These are phyloP conservation scores for Pulveroboletus sp. DNA, from an alignment of 768 basidiomycete species.

Conservation along the genomic window DNA sequence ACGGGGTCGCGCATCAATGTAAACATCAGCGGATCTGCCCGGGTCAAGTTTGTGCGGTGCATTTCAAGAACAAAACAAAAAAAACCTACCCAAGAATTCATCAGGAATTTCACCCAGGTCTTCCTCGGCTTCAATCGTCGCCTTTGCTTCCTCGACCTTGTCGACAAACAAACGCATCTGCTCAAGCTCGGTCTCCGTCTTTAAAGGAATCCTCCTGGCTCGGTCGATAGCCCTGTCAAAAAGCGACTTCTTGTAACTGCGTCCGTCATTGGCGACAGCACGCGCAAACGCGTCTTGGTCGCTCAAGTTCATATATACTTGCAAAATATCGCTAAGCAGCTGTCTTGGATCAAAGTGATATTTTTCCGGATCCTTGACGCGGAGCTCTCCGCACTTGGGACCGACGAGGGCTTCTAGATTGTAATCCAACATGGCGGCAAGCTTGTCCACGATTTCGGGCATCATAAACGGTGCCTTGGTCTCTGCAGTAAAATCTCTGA, in stretches of 20 bases:
- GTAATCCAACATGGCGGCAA: constrained; percentile 96
- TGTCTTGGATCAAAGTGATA: constrained; percentile 84
- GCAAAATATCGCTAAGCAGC: constrained; percentile 81
- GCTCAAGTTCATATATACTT: constrained; percentile 88
- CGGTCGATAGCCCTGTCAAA: constrained; percentile 79
- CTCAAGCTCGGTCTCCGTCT: constrained; percentile 74
- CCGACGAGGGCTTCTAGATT: constrained; percentile 89
- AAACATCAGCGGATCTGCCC: constrained; percentile 81
- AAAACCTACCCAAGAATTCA: constrained; percentile 79
- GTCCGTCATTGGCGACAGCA: constrained; percentile 90
- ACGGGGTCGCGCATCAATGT: constrained; percentile 97
- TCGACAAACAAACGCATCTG: constrained; percentile 66
- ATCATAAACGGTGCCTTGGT: constrained; percentile 93
- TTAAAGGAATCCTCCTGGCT: constrained; percentile 59
- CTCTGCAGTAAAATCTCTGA: constrained; percentile 90
- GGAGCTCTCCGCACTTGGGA: constrained; percentile 82
- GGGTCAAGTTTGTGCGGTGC: background rate
- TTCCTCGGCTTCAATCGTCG: constrained; percentile 82
- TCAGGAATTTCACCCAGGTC: constrained; percentile 93
- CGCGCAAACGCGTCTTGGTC: constrained; percentile 74
- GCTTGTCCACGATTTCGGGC: constrained; percentile 90
- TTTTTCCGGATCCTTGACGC: constrained; percentile 82
- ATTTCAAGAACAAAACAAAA: constrained; percentile 3
- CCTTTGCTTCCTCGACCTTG: constrained; percentile 82
- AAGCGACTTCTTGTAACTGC: constrained; percentile 82